Percentiles rank a stretch among this genome's conserved stretches.
Conservation (phyloP, 2,329 filamentous ascomycete genomes). For the Huntiella abstrusa region DNA sequence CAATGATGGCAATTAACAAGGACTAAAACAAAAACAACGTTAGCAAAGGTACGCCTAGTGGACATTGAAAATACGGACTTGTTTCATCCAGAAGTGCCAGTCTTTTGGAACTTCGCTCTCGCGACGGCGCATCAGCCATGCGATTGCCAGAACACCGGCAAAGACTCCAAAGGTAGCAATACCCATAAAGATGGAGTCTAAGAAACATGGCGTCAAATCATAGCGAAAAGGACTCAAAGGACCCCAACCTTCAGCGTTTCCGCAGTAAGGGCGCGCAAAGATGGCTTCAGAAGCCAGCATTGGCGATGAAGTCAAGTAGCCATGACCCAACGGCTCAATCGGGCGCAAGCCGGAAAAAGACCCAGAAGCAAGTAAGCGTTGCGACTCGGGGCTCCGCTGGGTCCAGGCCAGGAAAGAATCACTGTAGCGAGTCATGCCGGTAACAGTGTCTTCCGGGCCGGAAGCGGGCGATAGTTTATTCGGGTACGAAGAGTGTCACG, state of each 20-base stretch:
- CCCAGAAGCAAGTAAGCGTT: conserved; percentile 35
- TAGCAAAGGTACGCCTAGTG: background rate
- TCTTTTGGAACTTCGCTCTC: conserved; percentile 54
- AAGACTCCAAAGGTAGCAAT: conserved; percentile 67
- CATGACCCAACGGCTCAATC: conserved; percentile 27
- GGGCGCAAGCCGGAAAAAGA: conserved; percentile 42
- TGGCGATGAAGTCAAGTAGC: conserved; percentile 32
- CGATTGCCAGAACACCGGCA: conserved; percentile 57
- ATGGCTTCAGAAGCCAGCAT: conserved; percentile 18
- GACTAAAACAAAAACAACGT: conserved; percentile 17
- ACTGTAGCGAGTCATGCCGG: conserved; percentile 9
- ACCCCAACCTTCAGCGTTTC: conserved; percentile 87
- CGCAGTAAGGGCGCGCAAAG: conserved; percentile 56
- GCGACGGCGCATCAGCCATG: conserved; percentile 57
- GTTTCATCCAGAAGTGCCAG: conserved; percentile 83
- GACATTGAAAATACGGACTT: conserved; percentile 35
- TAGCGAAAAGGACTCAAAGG: conserved; percentile 72
- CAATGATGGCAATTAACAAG: conserved; percentile 49
- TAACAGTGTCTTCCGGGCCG: conserved; percentile 3
- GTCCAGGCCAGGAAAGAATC: conserved; percentile 9
- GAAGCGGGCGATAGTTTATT: background rate
- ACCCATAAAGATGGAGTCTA: conserved; percentile 70
- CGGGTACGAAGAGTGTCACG: too few relatives aligned
- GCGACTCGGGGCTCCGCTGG: conserved; percentile 16
- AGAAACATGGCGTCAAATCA: conserved; percentile 94